Base-by-base conservation (phyloP, 2,329 filamentous ascomycete genomes). In the Exserohilum turcica region DNA sequence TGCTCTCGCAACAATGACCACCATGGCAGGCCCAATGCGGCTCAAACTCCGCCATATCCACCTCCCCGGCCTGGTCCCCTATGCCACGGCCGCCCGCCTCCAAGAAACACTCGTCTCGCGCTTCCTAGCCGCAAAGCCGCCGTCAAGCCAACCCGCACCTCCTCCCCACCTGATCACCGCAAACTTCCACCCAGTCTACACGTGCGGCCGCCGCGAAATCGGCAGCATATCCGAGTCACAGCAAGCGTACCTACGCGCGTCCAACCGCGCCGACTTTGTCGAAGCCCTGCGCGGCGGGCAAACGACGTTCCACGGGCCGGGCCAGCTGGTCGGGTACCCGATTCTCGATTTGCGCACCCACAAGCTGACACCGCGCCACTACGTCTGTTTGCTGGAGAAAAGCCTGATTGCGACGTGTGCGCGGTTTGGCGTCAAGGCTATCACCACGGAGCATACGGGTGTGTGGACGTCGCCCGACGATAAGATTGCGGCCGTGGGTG, bases 221-320 rank as follows among this genome's bases (percentile, higher is more conserved):
- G 64, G 74, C 59, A 72, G 77, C 2, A 74, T 90, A 3, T 76
- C 78, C 1, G 45, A 66, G 0, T 61, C 66, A 1, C 82, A 87
- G 61, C 73, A 77, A 2, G 68, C 52, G 24, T 70, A 73, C 60
- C 64, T 80, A 29, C 65, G 76, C 39, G 59, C 68, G 28, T 53
- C 71, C 28, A 77, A 77, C 31, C 63, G 71, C 21, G 89, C 88
- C 3, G 78, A 83, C n/a, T 85, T 94, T 64, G 75, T 84, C 37
- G 82, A 86, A 65, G 88, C 90, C 12, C 83, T 86, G n/a, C 86
- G 94, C 48, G 94, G 94, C 56, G 94, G 94, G 0, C 86, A 96
- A 61, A 92, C 91, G 0, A 97, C 94, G 2, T 97, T 96, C 78
- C 94, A 99, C 72, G 94, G 93, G 0, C 94, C 93, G 0, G 93